A percentile compares a stretch with the other conserved stretches of the same genome.
Evolutionary conservation across 2,329 filamentous ascomycete species (phyloP).

Genomic region (Verticillium albo-atrum): DNA sequence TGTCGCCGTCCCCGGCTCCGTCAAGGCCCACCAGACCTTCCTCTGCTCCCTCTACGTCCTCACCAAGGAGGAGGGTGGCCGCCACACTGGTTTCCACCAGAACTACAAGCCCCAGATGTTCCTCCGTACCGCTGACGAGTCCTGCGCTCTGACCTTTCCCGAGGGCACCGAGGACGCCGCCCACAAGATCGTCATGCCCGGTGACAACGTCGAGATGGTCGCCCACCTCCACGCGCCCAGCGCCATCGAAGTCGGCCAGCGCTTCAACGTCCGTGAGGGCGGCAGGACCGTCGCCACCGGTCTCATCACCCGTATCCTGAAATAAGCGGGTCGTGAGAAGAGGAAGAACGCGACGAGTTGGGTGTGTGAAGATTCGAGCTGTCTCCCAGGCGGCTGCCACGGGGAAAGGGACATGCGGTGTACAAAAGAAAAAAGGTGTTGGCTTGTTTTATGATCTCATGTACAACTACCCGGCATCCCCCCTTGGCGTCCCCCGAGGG

Average conservation of each 20-base stretch:
- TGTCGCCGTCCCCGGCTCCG: constrained; percentile 73
- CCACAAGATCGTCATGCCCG: constrained; percentile 88
- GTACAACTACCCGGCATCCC: constrained; percentile 17
- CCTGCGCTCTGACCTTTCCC: constrained; percentile 77
- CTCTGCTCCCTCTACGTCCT: constrained; percentile 94
- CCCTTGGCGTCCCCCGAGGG: constrained; percentile 8
- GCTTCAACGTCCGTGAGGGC: constrained; percentile 98
- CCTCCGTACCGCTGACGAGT: constrained; percentile 85
- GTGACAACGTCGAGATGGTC: constrained; percentile 98
- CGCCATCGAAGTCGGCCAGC: constrained; percentile 85
- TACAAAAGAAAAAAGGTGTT: constrained; percentile 11
- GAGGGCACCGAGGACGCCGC: constrained; percentile 70
- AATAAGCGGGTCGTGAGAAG: constrained; percentile 33
- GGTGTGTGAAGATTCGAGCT: neutral
- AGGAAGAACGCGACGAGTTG: neutral
- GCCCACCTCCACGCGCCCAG: constrained; percentile 80
- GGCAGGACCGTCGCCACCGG: constrained; percentile 84
- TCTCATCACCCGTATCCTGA: constrained; percentile 69
- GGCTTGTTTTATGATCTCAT: constrained; percentile 13
- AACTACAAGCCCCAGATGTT: constrained; percentile 98
- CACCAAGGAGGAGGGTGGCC: constrained; percentile 95
- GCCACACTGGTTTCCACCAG: constrained; percentile 90
- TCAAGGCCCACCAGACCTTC: constrained; percentile 89
- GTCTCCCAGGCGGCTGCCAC: neutral
- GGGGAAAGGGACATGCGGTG: neutral